Conservation (phyloP, 2,329 filamentous ascomycete genomes). For the Tolypocladium tundrense region DNA sequence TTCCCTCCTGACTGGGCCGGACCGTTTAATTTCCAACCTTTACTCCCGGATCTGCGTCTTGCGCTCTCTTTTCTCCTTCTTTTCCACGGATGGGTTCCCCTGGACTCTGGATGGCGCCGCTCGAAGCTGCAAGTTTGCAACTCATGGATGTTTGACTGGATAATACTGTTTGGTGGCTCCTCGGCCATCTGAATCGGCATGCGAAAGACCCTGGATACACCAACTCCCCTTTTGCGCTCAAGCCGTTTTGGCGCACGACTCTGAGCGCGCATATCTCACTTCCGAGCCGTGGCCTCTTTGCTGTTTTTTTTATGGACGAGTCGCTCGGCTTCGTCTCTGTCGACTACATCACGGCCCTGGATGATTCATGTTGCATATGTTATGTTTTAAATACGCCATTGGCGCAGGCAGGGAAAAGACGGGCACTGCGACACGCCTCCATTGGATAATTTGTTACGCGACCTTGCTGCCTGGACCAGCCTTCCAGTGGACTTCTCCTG, state of each 20-base stretch:
- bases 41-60: slow-evolving; percentile 14
- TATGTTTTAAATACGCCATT: slow-evolving; percentile 15
- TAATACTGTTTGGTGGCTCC: slow-evolving; percentile 13
- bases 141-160: slow-evolving; percentile 14
- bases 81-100: slow-evolving; percentile 12
- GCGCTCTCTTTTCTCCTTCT: slow-evolving; percentile 12
- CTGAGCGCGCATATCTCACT: background rate
- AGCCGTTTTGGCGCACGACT: background rate
- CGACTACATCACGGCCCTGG: slow-evolving; percentile 16
- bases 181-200: slow-evolving; percentile 8
- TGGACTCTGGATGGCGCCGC: slow-evolving; percentile 13
- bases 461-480: slow-evolving; percentile 25
- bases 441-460: slow-evolving; percentile 11
- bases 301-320: slow-evolving; percentile 14
- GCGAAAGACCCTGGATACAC: slow-evolving; percentile 3
- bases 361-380: slow-evolving; percentile 24
- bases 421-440: slow-evolving; percentile 4
- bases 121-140: slow-evolving; percentile 20
- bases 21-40: slow-evolving; percentile 15
- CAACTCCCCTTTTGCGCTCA: slow-evolving; percentile 1
- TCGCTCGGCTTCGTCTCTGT: slow-evolving; percentile 7
- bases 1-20: slow-evolving; percentile 17
- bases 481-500: slow-evolving; percentile 16
- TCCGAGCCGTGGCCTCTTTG: slow-evolving; percentile 3
- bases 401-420: slow-evolving; percentile 21